Base-by-base conservation (phyloP, 2,329 filamentous ascomycete genomes). In the Exophiala viscosa region DNA sequence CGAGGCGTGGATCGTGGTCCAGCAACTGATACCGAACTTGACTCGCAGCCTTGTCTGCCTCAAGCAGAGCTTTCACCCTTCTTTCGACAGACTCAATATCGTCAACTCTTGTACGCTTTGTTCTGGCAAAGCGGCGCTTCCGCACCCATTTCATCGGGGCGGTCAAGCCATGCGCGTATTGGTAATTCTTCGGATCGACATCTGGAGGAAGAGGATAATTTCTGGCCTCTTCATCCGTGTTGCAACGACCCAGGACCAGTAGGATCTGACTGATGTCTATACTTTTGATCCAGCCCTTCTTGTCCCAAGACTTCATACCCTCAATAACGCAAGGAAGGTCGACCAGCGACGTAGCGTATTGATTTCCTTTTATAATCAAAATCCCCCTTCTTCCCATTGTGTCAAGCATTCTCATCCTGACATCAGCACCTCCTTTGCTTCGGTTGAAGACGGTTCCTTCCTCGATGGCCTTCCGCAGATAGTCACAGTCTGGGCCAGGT, bases 231-330 rank as follows among this genome's bases (percentile, higher is more conserved):
- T 78, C 72, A 59, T 88, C 85, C 48, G 70, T 84, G 42, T 76
- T 73, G 14, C 92, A 85, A 31, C 71, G 75, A 7, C 86, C 85
- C 52, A 90, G 81, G 1, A 92, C 87, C 6, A 95, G 73, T 33
- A 95, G 79, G 87, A 96, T 95, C 73, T 95, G 90, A 61, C 86
- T 90, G 32, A 95, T 82, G 65, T 96, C 90, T 31, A 88, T 87
- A 7, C 88, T 87, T 73, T 96, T 96, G 75, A 91, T 90, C 76
- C 91, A 90, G 14, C 85, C 81, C 65, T 88, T 90, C 65, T 85
- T 85, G 67, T 95, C 90, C 88, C 90, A 96, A 54, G 87, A 91
- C 76, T 96, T 96, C 86, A 93, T 90, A 6, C 85, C 86, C 67
- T 96, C 90, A 4, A 91, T 85, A 52, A 96, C 88, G 54, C 88